These are phyloP conservation scores for Ogataea parapolymorpha DNA, from an alignment of 805 yeast species.

Conservation along the genomic window DNA sequence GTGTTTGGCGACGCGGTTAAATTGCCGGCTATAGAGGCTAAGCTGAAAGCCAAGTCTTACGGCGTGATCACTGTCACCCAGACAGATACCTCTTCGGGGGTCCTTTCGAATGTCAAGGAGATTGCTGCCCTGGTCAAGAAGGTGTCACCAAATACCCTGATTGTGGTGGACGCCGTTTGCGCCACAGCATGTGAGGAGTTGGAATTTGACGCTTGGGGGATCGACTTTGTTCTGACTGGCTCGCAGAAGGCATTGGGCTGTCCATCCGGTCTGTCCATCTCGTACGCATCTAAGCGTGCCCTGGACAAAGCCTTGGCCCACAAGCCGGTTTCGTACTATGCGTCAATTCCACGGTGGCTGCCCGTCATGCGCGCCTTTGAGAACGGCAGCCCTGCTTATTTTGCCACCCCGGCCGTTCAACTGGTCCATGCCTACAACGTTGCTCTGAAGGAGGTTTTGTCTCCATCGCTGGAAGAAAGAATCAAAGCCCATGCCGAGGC, in stretches of 20 bases:
- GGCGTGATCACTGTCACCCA: slow-evolving; percentile 82
- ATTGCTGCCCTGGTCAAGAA: slow-evolving; percentile 59
- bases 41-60: slow-evolving; percentile 36
- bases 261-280: slow-evolving; percentile 86
- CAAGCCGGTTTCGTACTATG: slow-evolving; percentile 55
- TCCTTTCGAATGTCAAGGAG: slow-evolving; percentile 64
- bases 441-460: slow-evolving; percentile 68
- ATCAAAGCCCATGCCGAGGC: slow-evolving; percentile 59
- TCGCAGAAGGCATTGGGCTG: slow-evolving; percentile 95
- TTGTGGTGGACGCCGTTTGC: slow-evolving; percentile 93
- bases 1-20: slow-evolving; percentile 67
- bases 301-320: slow-evolving; percentile 53
- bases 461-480: slow-evolving; percentile 50
- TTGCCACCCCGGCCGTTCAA: slow-evolving; percentile 97
- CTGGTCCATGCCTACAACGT: slow-evolving; percentile 75
- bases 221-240: slow-evolving; percentile 86
- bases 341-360: slow-evolving; percentile 77
- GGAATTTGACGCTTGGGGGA: slow-evolving; percentile 83
- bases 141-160: slow-evolving; percentile 73
- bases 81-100: slow-evolving; percentile 97
- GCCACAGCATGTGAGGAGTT: slow-evolving; percentile 87
- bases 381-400: slow-evolving; percentile 73
- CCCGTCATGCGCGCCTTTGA: slow-evolving; percentile 89
- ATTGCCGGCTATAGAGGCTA: slow-evolving; percentile 45
- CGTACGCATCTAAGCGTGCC: slow-evolving; percentile 74